Evolutionary conservation across 169 alveolate genomes (phyloP).

Genomic region (Plasmodium yoelii): DNA sequence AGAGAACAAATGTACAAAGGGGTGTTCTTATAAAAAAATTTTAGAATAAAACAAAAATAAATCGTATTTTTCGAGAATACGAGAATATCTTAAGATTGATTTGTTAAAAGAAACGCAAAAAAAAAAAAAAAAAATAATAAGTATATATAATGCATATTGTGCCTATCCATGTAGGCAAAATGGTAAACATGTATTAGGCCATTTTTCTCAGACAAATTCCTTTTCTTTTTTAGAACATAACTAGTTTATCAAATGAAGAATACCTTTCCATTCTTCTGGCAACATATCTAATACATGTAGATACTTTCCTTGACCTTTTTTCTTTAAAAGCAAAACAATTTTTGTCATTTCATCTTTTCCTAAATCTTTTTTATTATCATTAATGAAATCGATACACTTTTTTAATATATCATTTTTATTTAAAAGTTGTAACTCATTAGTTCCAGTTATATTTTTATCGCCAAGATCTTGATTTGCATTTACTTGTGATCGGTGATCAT

Average conservation of each 20-base stretch:
- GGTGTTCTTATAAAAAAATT: too few species aligned
- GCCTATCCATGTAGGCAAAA: background rate
- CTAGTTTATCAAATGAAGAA: constrained; percentile 39
- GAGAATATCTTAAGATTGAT: too few species aligned
- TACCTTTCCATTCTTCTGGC: constrained; percentile 61
- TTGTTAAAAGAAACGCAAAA: too few species aligned
- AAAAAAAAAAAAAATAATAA: too few species aligned
- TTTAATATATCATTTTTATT: constrained; percentile 54
- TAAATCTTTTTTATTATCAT: constrained; percentile 27
- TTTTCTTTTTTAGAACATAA: background rate
- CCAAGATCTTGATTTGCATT: background rate
- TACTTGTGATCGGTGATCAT: background rate
- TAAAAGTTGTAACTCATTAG: background rate
- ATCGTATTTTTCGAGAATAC: too few species aligned
- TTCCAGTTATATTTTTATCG: background rate
- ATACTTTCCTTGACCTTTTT: constrained; percentile 31
- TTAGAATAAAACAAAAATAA: too few species aligned
- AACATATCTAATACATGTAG: constrained; percentile 52
- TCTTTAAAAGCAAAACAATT: constrained; percentile 53
- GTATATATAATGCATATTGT: background rate
- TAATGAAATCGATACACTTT: constrained; percentile 33
- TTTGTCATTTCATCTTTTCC: constrained; percentile 70
- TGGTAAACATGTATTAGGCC: too few species aligned
- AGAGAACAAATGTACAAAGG: too few species aligned
- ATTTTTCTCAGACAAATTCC: too few species aligned